Evolutionary conservation across 805 yeast genomes (phyloP).

Genomic region (Candida takata): DNA sequence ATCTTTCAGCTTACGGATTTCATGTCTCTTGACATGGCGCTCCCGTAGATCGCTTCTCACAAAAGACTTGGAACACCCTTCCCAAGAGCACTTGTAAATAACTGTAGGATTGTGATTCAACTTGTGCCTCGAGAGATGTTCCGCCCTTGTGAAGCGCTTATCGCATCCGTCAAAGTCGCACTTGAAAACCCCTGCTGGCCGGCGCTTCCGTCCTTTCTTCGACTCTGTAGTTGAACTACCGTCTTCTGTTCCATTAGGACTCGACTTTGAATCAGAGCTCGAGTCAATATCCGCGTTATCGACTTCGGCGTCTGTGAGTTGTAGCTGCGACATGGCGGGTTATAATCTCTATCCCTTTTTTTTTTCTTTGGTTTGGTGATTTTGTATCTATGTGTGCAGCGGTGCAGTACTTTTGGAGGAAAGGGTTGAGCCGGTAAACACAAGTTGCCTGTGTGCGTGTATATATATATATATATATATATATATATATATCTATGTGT

Average conservation of each 20-base stretch:
- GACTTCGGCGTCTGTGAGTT: too few species aligned
- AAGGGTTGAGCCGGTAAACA: too few species aligned
- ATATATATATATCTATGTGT: too few species aligned
- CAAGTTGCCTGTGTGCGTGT: too few species aligned
- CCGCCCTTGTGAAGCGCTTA: slow-evolving; percentile 52
- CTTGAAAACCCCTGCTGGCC: slow-evolving; percentile 26
- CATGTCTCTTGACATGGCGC: slow-evolving; percentile 40
- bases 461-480: too few species aligned
- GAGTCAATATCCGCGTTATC: too few species aligned
- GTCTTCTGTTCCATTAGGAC: neutral
- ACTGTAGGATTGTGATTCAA: slow-evolving; percentile 52
- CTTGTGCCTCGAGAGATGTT: slow-evolving; percentile 58
- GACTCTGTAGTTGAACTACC: neutral
- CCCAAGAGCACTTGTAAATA: slow-evolving; percentile 44
- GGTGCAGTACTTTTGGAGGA: too few species aligned
- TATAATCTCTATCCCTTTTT: too few species aligned
- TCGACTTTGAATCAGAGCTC: neutral
- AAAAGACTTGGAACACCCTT: slow-evolving; percentile 51
- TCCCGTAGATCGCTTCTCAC: slow-evolving; percentile 51
- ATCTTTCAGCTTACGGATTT: slow-evolving; percentile 23
- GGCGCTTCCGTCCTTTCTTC: slow-evolving; percentile 18
- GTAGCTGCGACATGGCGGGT: too few species aligned
- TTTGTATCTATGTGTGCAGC: too few species aligned
- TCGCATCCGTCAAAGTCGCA: slow-evolving; percentile 45
- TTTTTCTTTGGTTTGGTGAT: too few species aligned